Conservation (phyloP, 1,284 basidiomycete genomes). For the Ustilago bromivora region DNA sequence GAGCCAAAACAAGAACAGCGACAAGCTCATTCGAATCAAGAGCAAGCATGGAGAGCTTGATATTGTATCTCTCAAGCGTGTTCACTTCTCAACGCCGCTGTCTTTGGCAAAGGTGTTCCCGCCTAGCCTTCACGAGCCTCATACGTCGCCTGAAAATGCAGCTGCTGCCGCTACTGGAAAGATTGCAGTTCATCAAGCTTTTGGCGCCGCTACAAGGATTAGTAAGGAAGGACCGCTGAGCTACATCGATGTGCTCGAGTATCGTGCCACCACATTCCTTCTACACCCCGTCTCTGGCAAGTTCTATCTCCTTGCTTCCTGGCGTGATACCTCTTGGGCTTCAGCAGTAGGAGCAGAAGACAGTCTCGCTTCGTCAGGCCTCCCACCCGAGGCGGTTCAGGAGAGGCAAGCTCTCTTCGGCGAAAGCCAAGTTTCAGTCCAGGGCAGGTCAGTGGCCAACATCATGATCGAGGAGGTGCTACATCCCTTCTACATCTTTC, state of each 20-base stretch:
- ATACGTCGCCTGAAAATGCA: conserved; percentile 21
- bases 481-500: conserved; percentile 59
- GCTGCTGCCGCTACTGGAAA: conserved; percentile 10
- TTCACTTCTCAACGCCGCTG: conserved; percentile 26
- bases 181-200: not conserved
- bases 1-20: conserved; percentile 3
- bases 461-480: conserved; percentile 51
- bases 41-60: conserved; percentile 49
- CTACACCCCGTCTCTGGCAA: conserved; percentile 41
- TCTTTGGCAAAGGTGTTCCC: conserved; percentile 25
- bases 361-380: conserved; percentile 24
- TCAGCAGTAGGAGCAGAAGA: conserved; percentile 17
- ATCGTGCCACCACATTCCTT: conserved; percentile 43
- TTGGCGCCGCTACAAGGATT: not conserved
- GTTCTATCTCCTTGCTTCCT: conserved; percentile 37
- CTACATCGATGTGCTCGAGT: conserved; percentile 42
- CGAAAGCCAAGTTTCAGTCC: conserved; percentile 42
- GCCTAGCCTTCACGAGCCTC: conserved; percentile 21
- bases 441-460: conserved; percentile 32
- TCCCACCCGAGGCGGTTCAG: conserved; percentile 1
- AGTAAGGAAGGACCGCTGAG: not conserved
- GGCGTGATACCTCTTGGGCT: conserved; percentile 33
- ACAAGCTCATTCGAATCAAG: conserved; percentile 44
- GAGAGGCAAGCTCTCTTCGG: conserved; percentile 46
- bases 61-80: conserved; percentile 40